These are phyloP conservation scores for Kwoniella sp. DNA, from an alignment of 768 basidiomycete species.

Conservation along the genomic window DNA sequence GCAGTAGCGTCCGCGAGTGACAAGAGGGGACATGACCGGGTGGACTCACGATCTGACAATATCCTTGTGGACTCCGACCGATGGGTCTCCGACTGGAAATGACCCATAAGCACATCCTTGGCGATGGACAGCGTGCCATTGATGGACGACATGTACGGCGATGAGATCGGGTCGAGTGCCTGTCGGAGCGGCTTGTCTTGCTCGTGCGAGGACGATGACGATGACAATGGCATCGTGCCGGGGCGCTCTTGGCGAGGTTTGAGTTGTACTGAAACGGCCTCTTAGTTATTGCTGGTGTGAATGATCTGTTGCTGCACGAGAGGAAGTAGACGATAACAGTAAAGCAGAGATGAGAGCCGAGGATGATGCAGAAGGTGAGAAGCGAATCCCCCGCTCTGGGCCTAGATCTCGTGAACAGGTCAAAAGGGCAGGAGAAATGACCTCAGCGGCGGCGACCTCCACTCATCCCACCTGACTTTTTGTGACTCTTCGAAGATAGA, in stretches of 20 bases:
- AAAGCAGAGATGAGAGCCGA: not conserved
- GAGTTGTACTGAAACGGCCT: too few relatives aligned
- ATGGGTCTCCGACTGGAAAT: constrained; percentile 45
- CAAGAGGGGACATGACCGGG: too few relatives aligned
- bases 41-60: constrained; percentile 51
- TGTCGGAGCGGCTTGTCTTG: constrained; percentile 31
- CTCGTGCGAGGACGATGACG: constrained; percentile 12
- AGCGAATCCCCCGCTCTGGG: not conserved
- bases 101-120: constrained; percentile 53
- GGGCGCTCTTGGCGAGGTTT: not conserved
- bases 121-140: constrained; percentile 47
- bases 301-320: too few relatives aligned
- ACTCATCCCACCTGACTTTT: too few relatives aligned
- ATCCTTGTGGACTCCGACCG: constrained; percentile 53
- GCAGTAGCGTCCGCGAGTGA: not conserved
- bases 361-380: not conserved
- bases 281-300: too few relatives aligned
- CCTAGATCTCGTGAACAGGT: too few relatives aligned
- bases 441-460: constrained; percentile 3
- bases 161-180: constrained; percentile 48
- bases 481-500: too few relatives aligned
- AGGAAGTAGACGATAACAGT: not conserved
- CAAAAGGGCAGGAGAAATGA: not conserved
- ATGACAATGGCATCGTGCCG: constrained; percentile 8
- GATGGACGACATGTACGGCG: constrained; percentile 36